phyloP scores from a whole-genome alignment of 352 stramenopile genomes.

The Phytophthora boehmeriae region DNA sequence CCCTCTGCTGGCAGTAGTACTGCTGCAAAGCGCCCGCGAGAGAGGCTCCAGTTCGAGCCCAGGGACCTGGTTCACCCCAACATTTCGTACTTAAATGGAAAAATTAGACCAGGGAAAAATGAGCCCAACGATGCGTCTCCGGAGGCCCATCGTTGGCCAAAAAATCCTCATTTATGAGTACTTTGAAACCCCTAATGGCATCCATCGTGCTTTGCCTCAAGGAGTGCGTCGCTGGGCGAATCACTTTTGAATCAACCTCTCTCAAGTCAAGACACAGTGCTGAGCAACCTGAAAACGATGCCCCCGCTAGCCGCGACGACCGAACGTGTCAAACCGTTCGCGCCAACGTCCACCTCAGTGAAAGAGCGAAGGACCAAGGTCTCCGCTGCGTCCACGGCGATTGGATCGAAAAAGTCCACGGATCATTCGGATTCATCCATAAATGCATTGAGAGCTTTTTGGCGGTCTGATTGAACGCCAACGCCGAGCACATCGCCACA shows the following conservation, averaged over 20 bases:
- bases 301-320: slow-evolving; percentile 7
- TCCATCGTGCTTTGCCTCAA: slow-evolving; percentile 18
- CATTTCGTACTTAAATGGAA: too few species aligned
- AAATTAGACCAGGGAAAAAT: too few species aligned
- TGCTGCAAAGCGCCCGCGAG: too few species aligned
- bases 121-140: too few species aligned
- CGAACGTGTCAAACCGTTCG: slow-evolving; percentile 19
- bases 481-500: not conserved
- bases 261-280: slow-evolving; percentile 4
- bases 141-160: too few species aligned
- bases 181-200: slow-evolving; percentile 5
- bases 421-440: not conserved
- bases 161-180: too few species aligned
- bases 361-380: slow-evolving; percentile 3
- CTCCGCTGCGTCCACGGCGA: slow-evolving; percentile 7
- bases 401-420: slow-evolving; percentile 27
- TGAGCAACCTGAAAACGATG: slow-evolving; percentile 6
- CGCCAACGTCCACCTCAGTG: slow-evolving; percentile 3
- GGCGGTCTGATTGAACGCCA: not conserved
- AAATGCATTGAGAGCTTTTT: not conserved
- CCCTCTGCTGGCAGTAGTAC: too few species aligned
- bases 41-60: too few species aligned
- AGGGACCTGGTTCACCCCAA: too few species aligned
- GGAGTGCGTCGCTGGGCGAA: not conserved
- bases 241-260: slow-evolving; percentile 22